Base-by-base conservation (phyloP, 2,329 filamentous ascomycete genomes). In the Elsinoe necatrix region DNA sequence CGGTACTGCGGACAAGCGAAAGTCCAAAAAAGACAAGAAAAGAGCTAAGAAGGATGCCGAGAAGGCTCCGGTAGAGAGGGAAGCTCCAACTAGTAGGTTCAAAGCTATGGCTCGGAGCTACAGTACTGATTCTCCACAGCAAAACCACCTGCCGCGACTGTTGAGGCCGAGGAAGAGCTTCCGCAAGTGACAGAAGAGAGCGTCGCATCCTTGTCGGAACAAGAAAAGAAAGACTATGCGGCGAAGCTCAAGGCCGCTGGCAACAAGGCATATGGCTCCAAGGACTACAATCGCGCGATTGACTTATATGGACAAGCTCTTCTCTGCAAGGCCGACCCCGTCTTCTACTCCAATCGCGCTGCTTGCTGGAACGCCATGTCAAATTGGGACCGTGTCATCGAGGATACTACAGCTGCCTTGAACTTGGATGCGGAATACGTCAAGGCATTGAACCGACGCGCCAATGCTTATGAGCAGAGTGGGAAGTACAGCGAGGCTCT, bases 321-420 rank as follows among this genome's bases (percentile, higher is more conserved):
- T 66, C 77, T 97, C 54, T 97, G 93, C 85, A 95, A 93, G 76
- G 86, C 91, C 58, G 93, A 98, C 68, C 90, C 93, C 29, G 91
- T 98, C 71, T 98, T 93, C 80, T 98, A 95, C 80, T 97, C 93
- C 62, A 98, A 98, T 80, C 87, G 93, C 65, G 93, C 93, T 58
- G 93, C 93, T 56, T 98, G 93, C 80, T 95, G 90, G 77, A 97
- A 95, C 71, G 90, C 93, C 63, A 83, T 93, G 69, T 84, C 83
- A 62, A 81, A 95, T 66, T 98, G 92, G 90, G 86, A 95, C 51
- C 92, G 93, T 77, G 93, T 97, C 58, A 87, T 98, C 61, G 92
- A 95, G 67, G 93, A 98, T 70, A 97, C 93, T 57, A 96, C 89
- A 29, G 92, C 93, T 55, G 93, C 93, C 62, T 85, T 98, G 74